Percentiles rank a stretch among this genome's conserved stretches.
Conservation (phyloP, 2,329 filamentous ascomycete species). For the Penicillium sp. region DNA sequence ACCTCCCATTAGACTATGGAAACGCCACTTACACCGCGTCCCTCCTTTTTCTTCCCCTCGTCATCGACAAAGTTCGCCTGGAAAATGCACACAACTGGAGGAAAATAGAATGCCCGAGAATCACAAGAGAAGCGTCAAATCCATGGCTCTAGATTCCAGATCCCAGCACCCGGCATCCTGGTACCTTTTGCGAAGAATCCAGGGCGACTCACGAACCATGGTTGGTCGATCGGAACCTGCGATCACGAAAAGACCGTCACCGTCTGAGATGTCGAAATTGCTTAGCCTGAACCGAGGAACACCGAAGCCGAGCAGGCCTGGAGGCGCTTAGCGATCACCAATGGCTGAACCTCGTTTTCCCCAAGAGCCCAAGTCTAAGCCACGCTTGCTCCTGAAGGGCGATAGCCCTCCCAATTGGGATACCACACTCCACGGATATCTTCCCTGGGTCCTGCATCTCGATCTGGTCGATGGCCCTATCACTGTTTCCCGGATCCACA, state of each 20-base stretch:
- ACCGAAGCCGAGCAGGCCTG: background rate
- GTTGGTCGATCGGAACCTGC: background rate
- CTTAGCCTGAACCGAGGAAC: background rate
- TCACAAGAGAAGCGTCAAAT: background rate
- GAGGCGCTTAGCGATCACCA: conserved; percentile 5
- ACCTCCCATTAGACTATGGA: conserved; percentile 15
- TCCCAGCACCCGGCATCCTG: background rate
- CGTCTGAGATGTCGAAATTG: background rate
- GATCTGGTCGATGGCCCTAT: conserved; percentile 21
- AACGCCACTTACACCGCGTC: conserved; percentile 23
- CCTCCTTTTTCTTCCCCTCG: conserved; percentile 7
- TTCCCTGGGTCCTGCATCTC: conserved; percentile 16
- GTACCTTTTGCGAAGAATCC: conserved; percentile 2
- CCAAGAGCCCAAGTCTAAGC: background rate
- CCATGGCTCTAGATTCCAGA: background rate
- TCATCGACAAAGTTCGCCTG: background rate
- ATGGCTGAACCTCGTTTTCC: background rate
- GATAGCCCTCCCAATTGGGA: background rate
- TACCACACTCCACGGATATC: background rate
- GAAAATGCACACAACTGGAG: background rate
- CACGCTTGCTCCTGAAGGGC: conserved; percentile 9
- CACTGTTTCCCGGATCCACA: conserved; percentile 25
- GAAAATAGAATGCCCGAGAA: background rate
- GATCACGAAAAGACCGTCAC: background rate
- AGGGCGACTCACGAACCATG: conserved; percentile 1